Percentiles rank a stretch among this genome's conserved stretches.
These are phyloP conservation scores for Metschnikowia baotianmanensis DNA, from an alignment of 805 yeast genomes.

Conservation along the genomic window DNA sequence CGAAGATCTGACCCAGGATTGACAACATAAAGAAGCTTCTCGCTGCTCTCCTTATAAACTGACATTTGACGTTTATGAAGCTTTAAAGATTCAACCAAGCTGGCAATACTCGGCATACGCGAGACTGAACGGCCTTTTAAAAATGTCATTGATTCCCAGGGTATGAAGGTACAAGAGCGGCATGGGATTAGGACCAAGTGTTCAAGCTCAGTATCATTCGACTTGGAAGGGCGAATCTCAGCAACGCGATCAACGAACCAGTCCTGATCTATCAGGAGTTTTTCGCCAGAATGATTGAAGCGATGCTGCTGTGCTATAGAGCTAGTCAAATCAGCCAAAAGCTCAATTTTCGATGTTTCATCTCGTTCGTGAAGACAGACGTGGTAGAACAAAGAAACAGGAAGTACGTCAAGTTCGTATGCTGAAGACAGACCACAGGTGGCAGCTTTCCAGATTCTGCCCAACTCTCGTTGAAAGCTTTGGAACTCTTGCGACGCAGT, in stretches of 20 bases:
- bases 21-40: slow-evolving; percentile 50
- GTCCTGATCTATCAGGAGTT: slow-evolving; percentile 1
- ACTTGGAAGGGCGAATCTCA: background rate
- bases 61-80: slow-evolving; percentile 4
- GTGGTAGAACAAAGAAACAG: slow-evolving; percentile 23
- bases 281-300: background rate
- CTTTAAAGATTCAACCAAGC: slow-evolving; percentile 40
- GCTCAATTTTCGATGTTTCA: slow-evolving; percentile 3
- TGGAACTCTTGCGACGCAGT: slow-evolving; percentile 21
- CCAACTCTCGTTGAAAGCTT: slow-evolving; percentile 22
- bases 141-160: slow-evolving; percentile 83
- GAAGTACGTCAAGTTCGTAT: slow-evolving; percentile 17
- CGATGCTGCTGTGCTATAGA: slow-evolving; percentile 3
- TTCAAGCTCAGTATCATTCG: slow-evolving; percentile 15
- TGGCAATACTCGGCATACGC: slow-evolving; percentile 64
- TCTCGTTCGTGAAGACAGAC: slow-evolving; percentile 5
- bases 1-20: slow-evolving; percentile 81
- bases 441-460: slow-evolving; percentile 12
- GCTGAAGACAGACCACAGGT: slow-evolving; percentile 8
- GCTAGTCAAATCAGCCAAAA: slow-evolving; percentile 11
- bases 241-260: slow-evolving; percentile 1
- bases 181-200: slow-evolving; percentile 76
- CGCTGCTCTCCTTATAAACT: slow-evolving; percentile 1
- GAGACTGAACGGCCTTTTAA: slow-evolving; percentile 58
- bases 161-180: slow-evolving; percentile 62